A percentile compares a stretch with the other conserved stretches of the same genome.
phyloP scores from a whole-genome alignment of 208 protist species.

The Herpetomonas muscarum region DNA sequence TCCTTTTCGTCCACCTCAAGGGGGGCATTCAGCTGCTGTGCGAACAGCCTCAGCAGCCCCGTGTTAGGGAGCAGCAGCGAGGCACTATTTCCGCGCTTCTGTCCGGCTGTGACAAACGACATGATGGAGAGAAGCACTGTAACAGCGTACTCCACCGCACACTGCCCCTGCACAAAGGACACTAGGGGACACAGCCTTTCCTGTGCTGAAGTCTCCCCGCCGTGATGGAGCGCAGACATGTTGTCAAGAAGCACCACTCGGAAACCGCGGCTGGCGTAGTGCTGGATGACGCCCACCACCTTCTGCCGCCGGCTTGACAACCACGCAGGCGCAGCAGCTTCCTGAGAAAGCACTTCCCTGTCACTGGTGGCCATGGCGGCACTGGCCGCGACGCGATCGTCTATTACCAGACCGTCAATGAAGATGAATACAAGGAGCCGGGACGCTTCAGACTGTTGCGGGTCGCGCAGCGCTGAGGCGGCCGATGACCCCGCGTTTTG shows the following conservation, averaged over 20 bases:
- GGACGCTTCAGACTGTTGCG: constrained; percentile 51
- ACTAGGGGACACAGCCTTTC: constrained; percentile 37
- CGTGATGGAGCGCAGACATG: constrained; percentile 76
- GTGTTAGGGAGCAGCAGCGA: constrained; percentile 59
- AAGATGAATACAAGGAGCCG: constrained; percentile 69
- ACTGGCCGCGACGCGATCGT: constrained; percentile 1
- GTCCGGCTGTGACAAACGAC: constrained; percentile 56
- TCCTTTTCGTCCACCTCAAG: constrained; percentile 47
- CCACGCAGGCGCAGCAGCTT: not conserved
- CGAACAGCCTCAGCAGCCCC: constrained; percentile 58
- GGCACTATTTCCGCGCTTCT: constrained; percentile 22
- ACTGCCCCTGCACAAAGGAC: constrained; percentile 30
- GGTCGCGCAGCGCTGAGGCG: too few relatives aligned
- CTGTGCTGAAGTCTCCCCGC: constrained; percentile 35
- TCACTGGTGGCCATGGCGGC: not conserved
- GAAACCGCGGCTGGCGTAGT: constrained; percentile 52
- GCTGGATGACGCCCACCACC: constrained; percentile 2
- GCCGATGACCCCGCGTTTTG: constrained; percentile 16
- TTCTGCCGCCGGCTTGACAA: constrained; percentile 8
- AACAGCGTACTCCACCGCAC: constrained; percentile 18
- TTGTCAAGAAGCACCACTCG: constrained; percentile 78
- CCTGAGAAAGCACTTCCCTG: not conserved
- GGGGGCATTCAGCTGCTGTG: constrained; percentile 56
- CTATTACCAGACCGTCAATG: constrained; percentile 56
- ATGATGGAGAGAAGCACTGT: constrained; percentile 74